Evolutionary conservation across 371 early-diverging fungal species (phyloP), one percentile per base, ranked within the genome.

Genomic region (Lichtheimia hyalospora): DNA sequence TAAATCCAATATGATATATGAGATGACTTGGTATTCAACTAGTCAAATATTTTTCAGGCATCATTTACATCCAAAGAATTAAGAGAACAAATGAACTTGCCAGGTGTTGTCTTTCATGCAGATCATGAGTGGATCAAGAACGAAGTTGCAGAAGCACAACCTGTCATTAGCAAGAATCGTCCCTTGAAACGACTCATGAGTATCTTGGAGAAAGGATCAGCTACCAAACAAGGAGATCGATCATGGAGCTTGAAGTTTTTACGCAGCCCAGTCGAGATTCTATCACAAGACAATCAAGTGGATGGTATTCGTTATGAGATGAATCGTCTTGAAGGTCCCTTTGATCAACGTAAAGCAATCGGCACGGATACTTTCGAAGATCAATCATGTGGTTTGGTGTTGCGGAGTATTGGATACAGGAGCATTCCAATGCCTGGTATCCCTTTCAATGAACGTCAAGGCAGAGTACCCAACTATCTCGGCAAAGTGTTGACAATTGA

Each of bases 31-130:
- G 10, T 10, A 34, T 5, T 2, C 34, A 10, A 34, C 34, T 34
- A 6, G 10, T 34, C 34, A 34, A 34, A 8, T 7, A 34, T 34
- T 1, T 28, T 8, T 34, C 70, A 90, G 90, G 88, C 87, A 20
- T 78, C 95, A 4, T 97, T 97, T 67, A 97, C 97, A 0, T 83
- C 95, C 20, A 96, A 96, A 69, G 97, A 97, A 58, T 71, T 98
- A 8, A 87, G 97, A n/a, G 99, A 98, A 66, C 90, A 97, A 88
- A 82, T 95, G 62, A 70, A 84, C 2, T 58, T 94, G 27, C 89
- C 90, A 2, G 74, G 75, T 18, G 81, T 89, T 6, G 63, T 67
- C 13, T 84, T 91, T 44, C 53, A 76, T 40, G 79, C 87, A 39
- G 92, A 95, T 61, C 54, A 66, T 14, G 69, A 58, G 3, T 74